Percentiles rank a stretch among this genome's conserved stretches.
Evolutionary conservation across 371 early-diverging fungal genomes (phyloP).

Genomic region (Mucor irregularis): DNA sequence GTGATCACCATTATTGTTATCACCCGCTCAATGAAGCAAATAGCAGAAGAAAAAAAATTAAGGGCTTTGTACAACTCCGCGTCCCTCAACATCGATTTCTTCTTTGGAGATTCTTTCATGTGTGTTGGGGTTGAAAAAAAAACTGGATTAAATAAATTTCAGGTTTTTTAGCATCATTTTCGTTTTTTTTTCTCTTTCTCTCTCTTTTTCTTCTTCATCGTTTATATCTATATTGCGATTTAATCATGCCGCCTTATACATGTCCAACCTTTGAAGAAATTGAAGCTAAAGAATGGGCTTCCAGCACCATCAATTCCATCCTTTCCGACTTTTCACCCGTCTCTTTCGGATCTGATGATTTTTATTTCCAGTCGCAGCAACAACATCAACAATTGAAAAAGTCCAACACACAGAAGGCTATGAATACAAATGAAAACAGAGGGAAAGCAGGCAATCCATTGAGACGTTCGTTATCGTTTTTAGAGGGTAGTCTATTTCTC

Average conservation of each 20-base stretch:
- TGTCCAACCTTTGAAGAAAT: slow-evolving; percentile 39
- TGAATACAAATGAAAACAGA: too few species aligned
- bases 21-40: too few species aligned
- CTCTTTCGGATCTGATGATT: slow-evolving; percentile 24
- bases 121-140: too few species aligned
- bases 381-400: neutral
- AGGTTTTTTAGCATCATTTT: slow-evolving; percentile 4
- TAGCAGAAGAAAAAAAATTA: too few species aligned
- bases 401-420: neutral
- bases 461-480: slow-evolving; percentile 35
- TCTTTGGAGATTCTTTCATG: too few species aligned
- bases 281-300: slow-evolving; percentile 43
- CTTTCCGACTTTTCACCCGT: slow-evolving; percentile 31
- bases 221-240: neutral
- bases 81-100: too few species aligned
- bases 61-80: too few species aligned
- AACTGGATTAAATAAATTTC: too few species aligned
- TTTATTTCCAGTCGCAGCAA: neutral
- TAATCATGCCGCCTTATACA: slow-evolving; percentile 21
- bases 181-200: slow-evolving; percentile 2
- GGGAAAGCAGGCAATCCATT: neutral
- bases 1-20: too few species aligned
- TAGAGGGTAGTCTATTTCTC: slow-evolving; percentile 29
- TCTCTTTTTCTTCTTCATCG: slow-evolving; percentile 9
- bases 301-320: slow-evolving; percentile 27